Evolutionary conservation across 495 filamentous ascomycete species (phyloP).

Genomic region (Neurospora tetrasperma): DNA sequence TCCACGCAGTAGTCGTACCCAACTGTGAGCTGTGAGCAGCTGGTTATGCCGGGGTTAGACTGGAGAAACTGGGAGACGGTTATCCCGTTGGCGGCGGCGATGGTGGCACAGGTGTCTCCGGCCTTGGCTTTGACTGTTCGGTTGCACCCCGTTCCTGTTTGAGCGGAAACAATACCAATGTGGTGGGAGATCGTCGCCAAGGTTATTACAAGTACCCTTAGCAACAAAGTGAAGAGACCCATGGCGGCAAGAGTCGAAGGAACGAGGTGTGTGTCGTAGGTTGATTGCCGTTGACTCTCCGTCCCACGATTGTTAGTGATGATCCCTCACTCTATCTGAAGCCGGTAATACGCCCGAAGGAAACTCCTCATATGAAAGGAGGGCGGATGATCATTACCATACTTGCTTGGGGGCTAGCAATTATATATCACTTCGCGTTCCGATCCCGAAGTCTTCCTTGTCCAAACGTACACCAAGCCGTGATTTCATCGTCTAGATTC

Average conservation of each 20-base stretch:
- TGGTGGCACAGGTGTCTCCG: constrained; percentile 20
- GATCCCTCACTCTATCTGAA: not conserved
- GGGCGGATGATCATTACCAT: not conserved
- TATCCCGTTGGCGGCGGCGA: constrained; percentile 16
- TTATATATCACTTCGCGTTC: not conserved
- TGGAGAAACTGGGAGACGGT: constrained; percentile 20
- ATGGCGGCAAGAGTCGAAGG: not conserved
- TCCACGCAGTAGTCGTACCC: constrained; percentile 18
- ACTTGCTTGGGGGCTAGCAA: not conserved
- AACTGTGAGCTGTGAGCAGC: constrained; percentile 13
- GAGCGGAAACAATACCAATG: not conserved
- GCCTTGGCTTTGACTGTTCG: constrained; percentile 12
- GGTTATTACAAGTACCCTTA: not conserved
- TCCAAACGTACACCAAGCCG: not conserved
- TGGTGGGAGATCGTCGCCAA: not conserved
- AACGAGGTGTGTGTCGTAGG: not conserved
- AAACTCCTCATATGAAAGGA: not conserved
- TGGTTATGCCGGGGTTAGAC: constrained; percentile 17
- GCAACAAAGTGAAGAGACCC: not conserved
- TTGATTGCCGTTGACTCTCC: not conserved
- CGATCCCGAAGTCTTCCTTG: no score
- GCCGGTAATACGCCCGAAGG: not conserved
- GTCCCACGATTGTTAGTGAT: not conserved
- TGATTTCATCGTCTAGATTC: not conserved
- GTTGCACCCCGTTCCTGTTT: constrained; percentile 7